phyloP scores from a whole-genome alignment of 352 stramenopile genomes.

The Globisporangium uncinulatum region DNA sequence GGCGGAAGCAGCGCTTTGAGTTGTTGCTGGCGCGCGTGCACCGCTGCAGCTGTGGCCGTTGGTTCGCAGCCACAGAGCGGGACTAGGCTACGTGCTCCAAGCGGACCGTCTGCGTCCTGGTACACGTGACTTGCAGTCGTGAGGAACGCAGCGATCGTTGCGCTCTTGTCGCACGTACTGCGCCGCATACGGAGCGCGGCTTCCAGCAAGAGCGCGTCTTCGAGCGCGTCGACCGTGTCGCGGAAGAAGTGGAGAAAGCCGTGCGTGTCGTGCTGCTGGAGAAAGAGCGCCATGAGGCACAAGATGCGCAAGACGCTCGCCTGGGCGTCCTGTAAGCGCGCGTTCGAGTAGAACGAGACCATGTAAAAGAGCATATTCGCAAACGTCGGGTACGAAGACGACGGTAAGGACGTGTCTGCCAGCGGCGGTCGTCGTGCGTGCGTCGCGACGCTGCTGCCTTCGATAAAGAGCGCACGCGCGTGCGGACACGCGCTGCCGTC shows the following conservation, averaged over 20 bases:
- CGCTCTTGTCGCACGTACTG: conserved; percentile 1
- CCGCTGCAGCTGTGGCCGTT: conserved; percentile 17
- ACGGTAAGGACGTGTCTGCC: neutral
- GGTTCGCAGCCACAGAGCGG: conserved; percentile 45
- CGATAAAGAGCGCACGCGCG: conserved; percentile 55
- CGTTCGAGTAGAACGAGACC: conserved; percentile 60
- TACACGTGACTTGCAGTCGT: conserved; percentile 62
- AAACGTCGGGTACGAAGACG: conserved; percentile 37
- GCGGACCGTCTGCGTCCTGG: conserved; percentile 45
- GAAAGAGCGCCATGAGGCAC: conserved; percentile 47
- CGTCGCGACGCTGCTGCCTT: conserved; percentile 5
- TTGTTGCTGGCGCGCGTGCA: conserved; percentile 32
- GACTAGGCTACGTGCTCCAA: conserved; percentile 25
- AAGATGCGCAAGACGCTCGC: conserved; percentile 37
- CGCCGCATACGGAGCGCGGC: conserved; percentile 27
- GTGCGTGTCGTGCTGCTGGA: conserved; percentile 46
- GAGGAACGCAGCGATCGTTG: conserved; percentile 39
- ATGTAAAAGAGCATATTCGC: conserved; percentile 72
- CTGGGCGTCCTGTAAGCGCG: conserved; percentile 28
- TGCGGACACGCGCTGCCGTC: conserved; percentile 42
- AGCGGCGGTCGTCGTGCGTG: neutral
- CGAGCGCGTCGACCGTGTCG: conserved; percentile 42
- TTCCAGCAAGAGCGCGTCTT: conserved; percentile 56
- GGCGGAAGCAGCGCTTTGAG: conserved; percentile 43
- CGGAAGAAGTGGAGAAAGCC: conserved; percentile 63